phyloP scores from a whole-genome alignment of 2,329 filamentous ascomycete genomes.

The Claviceps monticola region DNA sequence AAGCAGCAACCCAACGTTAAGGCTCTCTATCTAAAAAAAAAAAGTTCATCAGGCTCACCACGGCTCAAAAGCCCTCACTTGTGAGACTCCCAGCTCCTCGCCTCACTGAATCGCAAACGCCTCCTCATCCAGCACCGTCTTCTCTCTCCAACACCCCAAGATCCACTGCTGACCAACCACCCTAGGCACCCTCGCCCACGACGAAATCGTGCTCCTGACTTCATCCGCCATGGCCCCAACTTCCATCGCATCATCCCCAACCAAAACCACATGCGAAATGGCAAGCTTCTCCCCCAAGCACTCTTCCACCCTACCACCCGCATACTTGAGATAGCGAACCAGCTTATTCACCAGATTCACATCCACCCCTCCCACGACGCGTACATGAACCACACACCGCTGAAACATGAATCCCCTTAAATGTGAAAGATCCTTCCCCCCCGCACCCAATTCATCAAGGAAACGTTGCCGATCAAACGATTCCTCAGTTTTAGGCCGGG shows the following conservation, averaged over 20 bases:
- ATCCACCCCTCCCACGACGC: constrained; percentile 12
- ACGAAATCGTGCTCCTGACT: constrained; percentile 33
- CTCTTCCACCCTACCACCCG: constrained; percentile 44
- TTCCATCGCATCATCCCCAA: constrained; percentile 25
- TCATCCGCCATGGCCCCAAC: constrained; percentile 23
- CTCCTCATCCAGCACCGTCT: constrained; percentile 70
- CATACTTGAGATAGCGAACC: constrained; percentile 51
- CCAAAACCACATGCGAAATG: constrained; percentile 60
- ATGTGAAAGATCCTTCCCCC: constrained; percentile 37
- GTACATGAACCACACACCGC: constrained; percentile 29
- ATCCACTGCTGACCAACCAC: constrained; percentile 63
- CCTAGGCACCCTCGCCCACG: constrained; percentile 43
- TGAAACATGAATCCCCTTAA: constrained; percentile 40
- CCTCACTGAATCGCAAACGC: constrained; percentile 24
- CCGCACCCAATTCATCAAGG: constrained; percentile 39
- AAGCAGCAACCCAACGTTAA: too few relatives aligned
- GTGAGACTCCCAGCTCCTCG: too few relatives aligned
- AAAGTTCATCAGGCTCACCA: too few relatives aligned
- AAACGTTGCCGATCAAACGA: constrained; percentile 33
- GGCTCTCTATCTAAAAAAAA: too few relatives aligned
- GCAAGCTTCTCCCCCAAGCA: constrained; percentile 24
- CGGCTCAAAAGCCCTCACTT: too few relatives aligned
- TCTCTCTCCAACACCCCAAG: constrained; percentile 64
- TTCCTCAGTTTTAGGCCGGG: constrained; percentile 27
- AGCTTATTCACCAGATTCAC: constrained; percentile 27